Evolutionary conservation across 2,329 filamentous ascomycete species (phyloP), one percentile per base, ranked within the genome.

Genomic region (Phialophora verrucosa): DNA sequence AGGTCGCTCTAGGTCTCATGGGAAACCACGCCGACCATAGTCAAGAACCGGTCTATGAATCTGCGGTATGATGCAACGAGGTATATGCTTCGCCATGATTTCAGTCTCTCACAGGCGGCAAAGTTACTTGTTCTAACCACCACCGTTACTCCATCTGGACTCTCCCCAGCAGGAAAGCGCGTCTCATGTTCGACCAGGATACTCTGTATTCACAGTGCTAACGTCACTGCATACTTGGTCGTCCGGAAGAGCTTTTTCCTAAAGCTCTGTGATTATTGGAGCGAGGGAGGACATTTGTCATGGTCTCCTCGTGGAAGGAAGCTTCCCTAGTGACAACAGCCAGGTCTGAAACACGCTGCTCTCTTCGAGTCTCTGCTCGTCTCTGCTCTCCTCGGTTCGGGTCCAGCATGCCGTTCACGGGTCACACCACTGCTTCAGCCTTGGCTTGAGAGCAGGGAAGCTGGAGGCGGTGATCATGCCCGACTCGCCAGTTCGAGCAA

Each of bases 371-470:
- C 50, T 53, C 20, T 57, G 11, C 14, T 50, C 50, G 27, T n/a
- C 50, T 53, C 20, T 57, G 11, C 14, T 50, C 50, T 44, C 1
- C 44, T 29, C 31, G 59, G 7, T 38, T 35, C 42, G 32, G 47
- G 23, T 32, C 38, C 58, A 66, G 59, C 60, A 67, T 56, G 49
- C 53, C 59, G 25, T 62, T 61, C 47, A 29, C 14, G 55, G 55
- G 68, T 69, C 65, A 60, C 68, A 69, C 65, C 68, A 65, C 32
- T 62, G 65, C 68, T 63, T 64, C 68, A 67, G 68, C 65, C 68
- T 69, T 56, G 68, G 62, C 32, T 27, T 51, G 54, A 29, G 38
- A 51, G 57, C 17, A n/a, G 20, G 29, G 47, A 53, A 38, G 31
- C 59, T 44, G 31, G 32, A 51, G 23, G 27, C 59, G 27, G 17